Evolutionary conservation across 2,329 filamentous ascomycete genomes (phyloP), one percentile per base, ranked within the genome.

Genomic region (Aspergillus tamarii): DNA sequence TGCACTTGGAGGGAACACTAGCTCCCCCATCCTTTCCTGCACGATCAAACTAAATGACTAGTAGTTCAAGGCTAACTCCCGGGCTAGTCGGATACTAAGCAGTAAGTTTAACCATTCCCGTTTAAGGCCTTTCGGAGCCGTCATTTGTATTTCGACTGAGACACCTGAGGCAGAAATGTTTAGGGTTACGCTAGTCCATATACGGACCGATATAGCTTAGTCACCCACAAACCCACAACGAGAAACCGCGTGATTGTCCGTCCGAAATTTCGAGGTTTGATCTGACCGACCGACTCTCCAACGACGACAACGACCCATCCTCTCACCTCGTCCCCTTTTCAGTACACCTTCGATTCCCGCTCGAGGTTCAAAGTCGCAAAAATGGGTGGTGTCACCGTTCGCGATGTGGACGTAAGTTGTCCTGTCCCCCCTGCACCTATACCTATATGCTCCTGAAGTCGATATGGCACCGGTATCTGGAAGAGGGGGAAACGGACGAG

Each of bases 311-410:
- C 75, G 72, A 75, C 75, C 72, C 71, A 76, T 72, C 73, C 69
- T 67, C 73, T 69, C 74, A 71, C 69, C 74, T 69, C 72, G 68
- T 70, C 72, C 68, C 71, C 70, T 74, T 69, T 70, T 71, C 70
- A 70, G 71, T 64, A 62, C 62, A 63, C 66, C 66, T 67, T 68
- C 64, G 63, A 56, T 69, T 59, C 62, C 39, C 59, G 52, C 64
- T 68, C 69, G 68, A 70, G 68, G 68, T 70, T 59, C 72, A 66
- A 74, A 76, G 73, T 77, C 82, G 84, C 83, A 82, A 88, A 82
- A 79, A 89, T 89, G 87, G 84, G 85, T 82, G 87, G 87, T 81
- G 87, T 89, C 80, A 84, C 83, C 77, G 87, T 89, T 82, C 86
- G 86, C 80, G 87, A 89, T 84, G 87, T 89, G 80, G 85, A 87